phyloP scores from a whole-genome alignment of 1,139 yeast genomes.

The Diutina mesorugosa region DNA sequence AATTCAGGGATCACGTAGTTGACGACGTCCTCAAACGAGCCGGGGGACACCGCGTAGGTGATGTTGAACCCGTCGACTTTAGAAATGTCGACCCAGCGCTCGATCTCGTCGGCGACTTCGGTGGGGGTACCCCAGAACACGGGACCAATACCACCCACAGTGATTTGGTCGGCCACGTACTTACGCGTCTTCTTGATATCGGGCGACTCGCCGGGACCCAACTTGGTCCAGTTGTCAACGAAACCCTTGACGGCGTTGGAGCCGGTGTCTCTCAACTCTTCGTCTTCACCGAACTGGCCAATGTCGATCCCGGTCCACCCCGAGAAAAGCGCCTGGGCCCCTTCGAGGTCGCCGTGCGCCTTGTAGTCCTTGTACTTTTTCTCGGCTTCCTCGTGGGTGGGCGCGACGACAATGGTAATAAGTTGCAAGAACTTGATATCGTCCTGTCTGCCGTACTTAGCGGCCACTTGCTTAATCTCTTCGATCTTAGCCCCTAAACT shows the following conservation, averaged over 20 bases:
- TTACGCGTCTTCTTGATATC: slow-evolving; percentile 15
- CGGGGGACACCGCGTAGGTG: slow-evolving; percentile 18
- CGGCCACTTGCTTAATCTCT: slow-evolving; percentile 16
- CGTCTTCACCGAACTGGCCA: slow-evolving; percentile 15
- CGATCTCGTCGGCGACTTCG: slow-evolving; percentile 17
- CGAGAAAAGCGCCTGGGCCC: slow-evolving; percentile 25
- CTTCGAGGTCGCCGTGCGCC: slow-evolving; percentile 23
- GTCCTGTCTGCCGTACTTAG: slow-evolving; percentile 19
- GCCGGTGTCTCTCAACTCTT: slow-evolving; percentile 16
- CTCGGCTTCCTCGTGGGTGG: slow-evolving; percentile 22
- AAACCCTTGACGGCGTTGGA: slow-evolving; percentile 19
- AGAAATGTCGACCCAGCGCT: slow-evolving; percentile 17
- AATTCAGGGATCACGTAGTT: slow-evolving; percentile 20
- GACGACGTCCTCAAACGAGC: slow-evolving; percentile 19
- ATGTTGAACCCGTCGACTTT: slow-evolving; percentile 24
- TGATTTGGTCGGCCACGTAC: slow-evolving; percentile 15
- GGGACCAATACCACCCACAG: slow-evolving; percentile 19
- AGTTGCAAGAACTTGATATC: slow-evolving; percentile 22
- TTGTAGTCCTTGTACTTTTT: slow-evolving; percentile 17
- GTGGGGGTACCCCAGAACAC: slow-evolving; percentile 14
- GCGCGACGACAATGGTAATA: slow-evolving; percentile 20
- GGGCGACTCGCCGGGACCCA: slow-evolving; percentile 14
- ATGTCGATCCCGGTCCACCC: slow-evolving; percentile 27
- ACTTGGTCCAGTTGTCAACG: slow-evolving; percentile 19
- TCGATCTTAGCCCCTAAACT: slow-evolving; percentile 15